Evolutionary conservation across 2,329 filamentous ascomycete species (phyloP).

Genomic region (Xylariaceae sp.): DNA sequence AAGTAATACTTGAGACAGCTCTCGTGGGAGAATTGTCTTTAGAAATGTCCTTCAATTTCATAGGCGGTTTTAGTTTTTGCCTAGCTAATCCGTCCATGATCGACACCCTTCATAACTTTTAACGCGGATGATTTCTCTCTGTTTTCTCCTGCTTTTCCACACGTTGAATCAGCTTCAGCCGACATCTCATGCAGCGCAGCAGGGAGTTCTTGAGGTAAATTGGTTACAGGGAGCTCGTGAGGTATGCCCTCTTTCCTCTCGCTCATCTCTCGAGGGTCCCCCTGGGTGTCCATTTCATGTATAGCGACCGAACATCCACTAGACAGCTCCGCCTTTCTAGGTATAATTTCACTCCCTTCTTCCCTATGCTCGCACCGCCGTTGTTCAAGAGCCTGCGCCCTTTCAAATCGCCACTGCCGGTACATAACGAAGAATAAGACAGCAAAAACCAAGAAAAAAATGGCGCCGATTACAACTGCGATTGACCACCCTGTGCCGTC

Average conservation of each 20-base stretch:
- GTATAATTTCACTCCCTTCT: neutral
- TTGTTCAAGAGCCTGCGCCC: neutral
- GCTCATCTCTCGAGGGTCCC: neutral
- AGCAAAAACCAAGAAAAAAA: conserved; percentile 4
- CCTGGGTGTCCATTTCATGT: conserved; percentile 6
- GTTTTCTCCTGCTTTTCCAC: too few relatives aligned
- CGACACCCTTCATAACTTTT: too few relatives aligned
- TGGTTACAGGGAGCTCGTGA: conserved; percentile 12
- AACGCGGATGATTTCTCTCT: too few relatives aligned
- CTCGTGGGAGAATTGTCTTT: too few relatives aligned
- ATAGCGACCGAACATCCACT: neutral
- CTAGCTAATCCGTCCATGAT: too few relatives aligned
- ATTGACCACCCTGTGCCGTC: neutral
- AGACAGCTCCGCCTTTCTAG: conserved; percentile 15
- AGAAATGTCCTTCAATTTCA: too few relatives aligned
- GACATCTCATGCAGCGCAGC: conserved; percentile 17
- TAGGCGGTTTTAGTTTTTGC: too few relatives aligned
- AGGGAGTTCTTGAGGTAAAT: conserved; percentile 14
- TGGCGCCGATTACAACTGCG: neutral
- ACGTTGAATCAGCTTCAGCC: neutral
- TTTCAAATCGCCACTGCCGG: conserved; percentile 7
- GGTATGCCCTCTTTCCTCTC: conserved; percentile 3
- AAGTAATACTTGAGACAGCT: too few relatives aligned
- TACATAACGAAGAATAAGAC: conserved; percentile 1
- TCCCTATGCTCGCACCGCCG: neutral